Conservation (phyloP, 768 basidiomycete genomes). For the Leccinum subgranulosum region DNA sequence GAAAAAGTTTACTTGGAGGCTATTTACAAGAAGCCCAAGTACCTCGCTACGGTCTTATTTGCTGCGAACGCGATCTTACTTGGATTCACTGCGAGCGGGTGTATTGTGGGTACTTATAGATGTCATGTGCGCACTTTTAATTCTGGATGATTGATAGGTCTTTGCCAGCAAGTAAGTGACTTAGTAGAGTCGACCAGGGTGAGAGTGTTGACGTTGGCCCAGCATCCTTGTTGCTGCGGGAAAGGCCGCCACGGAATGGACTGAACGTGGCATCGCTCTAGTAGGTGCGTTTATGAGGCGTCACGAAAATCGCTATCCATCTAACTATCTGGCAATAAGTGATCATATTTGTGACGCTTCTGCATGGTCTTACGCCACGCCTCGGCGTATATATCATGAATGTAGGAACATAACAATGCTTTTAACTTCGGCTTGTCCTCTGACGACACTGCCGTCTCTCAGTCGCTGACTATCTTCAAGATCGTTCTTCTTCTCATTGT, state of each 20-base stretch:
- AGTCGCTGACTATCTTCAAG: conserved; percentile 52
- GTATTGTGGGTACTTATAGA: conserved; percentile 36
- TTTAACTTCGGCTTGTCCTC: no score
- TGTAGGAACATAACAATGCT: conserved; percentile 25
- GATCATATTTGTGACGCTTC: conserved; percentile 46
- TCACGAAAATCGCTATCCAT: neutral
- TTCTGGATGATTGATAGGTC: conserved; percentile 15
- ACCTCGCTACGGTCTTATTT: conserved; percentile 48
- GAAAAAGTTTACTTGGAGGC: conserved; percentile 65
- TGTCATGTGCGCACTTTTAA: neutral
- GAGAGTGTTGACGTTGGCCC: neutral
- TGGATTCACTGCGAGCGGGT: conserved; percentile 41
- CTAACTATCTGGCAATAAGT: conserved; percentile 30
- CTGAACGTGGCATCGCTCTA: conserved; percentile 55
- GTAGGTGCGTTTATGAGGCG: conserved; percentile 38
- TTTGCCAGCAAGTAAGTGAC: conserved; percentile 35
- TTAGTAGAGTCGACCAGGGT: neutral
- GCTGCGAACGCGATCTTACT: conserved; percentile 46
- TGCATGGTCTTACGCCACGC: conserved; percentile 52
- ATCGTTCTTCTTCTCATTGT: conserved; percentile 50
- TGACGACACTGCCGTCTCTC: conserved; percentile 12
- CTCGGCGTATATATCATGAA: conserved; percentile 53
- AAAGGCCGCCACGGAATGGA: conserved; percentile 41
- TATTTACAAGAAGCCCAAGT: conserved; percentile 45
- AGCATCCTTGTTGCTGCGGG: conserved; percentile 52